Base-by-base conservation (phyloP, 2,329 filamentous ascomycete species). In the Moelleriella libera region DNA sequence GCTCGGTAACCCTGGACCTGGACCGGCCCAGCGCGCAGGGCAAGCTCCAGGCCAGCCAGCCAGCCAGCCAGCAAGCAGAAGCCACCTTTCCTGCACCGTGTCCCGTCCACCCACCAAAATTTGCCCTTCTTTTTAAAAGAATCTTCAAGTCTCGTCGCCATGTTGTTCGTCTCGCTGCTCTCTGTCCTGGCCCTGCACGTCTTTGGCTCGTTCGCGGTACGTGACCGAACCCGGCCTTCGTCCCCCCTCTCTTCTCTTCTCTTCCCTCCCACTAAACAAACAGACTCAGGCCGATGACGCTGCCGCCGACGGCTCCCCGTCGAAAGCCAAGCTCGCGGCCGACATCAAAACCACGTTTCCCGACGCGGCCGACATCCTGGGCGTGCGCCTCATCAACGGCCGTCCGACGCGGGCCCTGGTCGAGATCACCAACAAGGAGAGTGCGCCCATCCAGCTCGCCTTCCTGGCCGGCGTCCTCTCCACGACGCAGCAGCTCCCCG, bases 311-410 rank as follows among this genome's bases (percentile, higher is more conserved):
- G 41, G 47, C 28, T 5, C n/a, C n/a, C n/a, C 47, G 12, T n/a
- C 43, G 44, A 43, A 11, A 43, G 39, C 49, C 30, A 30, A 51
- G 30, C 47, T 54, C 47, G 49, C 53, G 28, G 80, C 85, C 63
- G 76, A 81, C 47, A 68, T 83, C 57, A 74, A 75, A 54, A 75
- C 82, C 50, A 72, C 71, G 63, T 77, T 80, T 71, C 68, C 78
- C 67, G 71, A 83, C 61, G 64, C 82, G 70, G 87, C 82, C 70
- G 87, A 94, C 71, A 82, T 94, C 67, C 92, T 96, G 57, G 92
- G 90, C 58, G 81, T 97, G 57, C 95, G 94, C 78, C 81, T 97
- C 56, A 78, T 97, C 72, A 98, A 98, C 64, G 88, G 88, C 60
- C 82, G 83, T 54, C 80, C 88, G 41, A 95, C 88, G 53, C 80